Evolutionary conservation across 129 eudicot genomes (phyloP), one percentile per base, ranked within the genome.

Genomic region (Chrysanthemum seticuspe): DNA sequence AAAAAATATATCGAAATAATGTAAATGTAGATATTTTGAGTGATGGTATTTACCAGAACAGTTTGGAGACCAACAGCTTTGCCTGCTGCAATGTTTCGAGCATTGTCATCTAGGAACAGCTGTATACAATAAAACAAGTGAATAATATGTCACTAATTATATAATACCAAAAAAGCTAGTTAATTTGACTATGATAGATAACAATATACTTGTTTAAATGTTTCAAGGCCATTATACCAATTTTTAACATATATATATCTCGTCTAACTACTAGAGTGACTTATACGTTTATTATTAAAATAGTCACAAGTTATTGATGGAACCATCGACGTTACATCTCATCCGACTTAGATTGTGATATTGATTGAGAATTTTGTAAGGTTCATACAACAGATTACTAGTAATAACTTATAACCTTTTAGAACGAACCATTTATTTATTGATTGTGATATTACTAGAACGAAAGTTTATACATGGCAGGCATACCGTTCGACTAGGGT

Each of bases 81-180:
- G 64, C 92, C 96, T 34, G 97, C 87, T 44, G 97, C 95, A 3
- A 90, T 62, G 65, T 93, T 93, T 44, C 85, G 83, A 57, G 48
- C 81, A 55, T 81, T 93, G 77, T 93, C 98, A 19, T 93, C 98
- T 16, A 93, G 75, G 69, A 93, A 93, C 84, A 93, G 59, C 98
- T 93, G 90, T 71, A 13, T 34, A 18, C 27, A 75, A 23, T 45
- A 31, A n/a, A 56, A 57, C 18, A 57, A 57, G 18, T 8, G 25
- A 56, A 4, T 34, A 71, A 67, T 45, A 67, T 63, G 73, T 77
- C 65, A 67, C 14, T 25, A 58, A 69, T 40, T 45, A 36, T 65
- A 40, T 13, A 44, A 65, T 36, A n/a, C 25, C 12, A 36, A 64
- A 14, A n/a, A 40, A 7, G 47, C 10, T 40, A 40, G 47, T 40